Evolutionary conservation across 179 eudicot genomes (phyloP).

Genomic region (Silene coronaria): DNA sequence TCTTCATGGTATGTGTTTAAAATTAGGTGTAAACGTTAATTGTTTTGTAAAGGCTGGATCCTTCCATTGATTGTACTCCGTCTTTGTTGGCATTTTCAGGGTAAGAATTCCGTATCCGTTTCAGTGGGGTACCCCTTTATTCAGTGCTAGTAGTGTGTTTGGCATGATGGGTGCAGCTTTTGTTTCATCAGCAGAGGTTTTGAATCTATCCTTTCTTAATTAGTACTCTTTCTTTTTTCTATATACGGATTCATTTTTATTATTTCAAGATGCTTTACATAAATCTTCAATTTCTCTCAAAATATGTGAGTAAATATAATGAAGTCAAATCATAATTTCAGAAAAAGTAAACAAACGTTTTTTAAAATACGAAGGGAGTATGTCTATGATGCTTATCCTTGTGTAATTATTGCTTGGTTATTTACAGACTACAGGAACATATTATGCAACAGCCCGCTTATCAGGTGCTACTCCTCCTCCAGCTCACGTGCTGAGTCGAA

Average conservation of each 20-base stretch:
- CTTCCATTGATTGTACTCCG: constrained; percentile 3
- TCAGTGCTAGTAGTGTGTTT: constrained; percentile 88
- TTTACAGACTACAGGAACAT: constrained; percentile 83
- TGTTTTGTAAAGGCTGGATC: background rate
- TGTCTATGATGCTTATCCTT: background rate
- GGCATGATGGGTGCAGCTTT: constrained; percentile 99
- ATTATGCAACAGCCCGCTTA: constrained; percentile 80
- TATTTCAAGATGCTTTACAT: background rate
- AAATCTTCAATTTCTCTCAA: background rate
- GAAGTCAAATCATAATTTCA: no score
- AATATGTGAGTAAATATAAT: no score
- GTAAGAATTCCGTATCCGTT: constrained; percentile 78
- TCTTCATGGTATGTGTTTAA: constrained; percentile 68
- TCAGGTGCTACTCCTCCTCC: constrained; percentile 98
- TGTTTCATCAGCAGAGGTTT: constrained; percentile 89
- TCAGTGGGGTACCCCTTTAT: constrained; percentile 93
- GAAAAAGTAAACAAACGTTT: no score
- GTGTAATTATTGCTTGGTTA: background rate
- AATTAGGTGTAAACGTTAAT: background rate
- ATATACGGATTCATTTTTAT: background rate
- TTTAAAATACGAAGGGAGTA: no score
- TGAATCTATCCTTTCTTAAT: background rate
- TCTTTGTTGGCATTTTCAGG: constrained; percentile 36
- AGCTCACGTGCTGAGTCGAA: constrained; percentile 71
- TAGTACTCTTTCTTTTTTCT: background rate